Evolutionary conservation across 441 rosid species (phyloP), one percentile per base, ranked within the genome.

Genomic region (Pelargonium fulgidum): DNA sequence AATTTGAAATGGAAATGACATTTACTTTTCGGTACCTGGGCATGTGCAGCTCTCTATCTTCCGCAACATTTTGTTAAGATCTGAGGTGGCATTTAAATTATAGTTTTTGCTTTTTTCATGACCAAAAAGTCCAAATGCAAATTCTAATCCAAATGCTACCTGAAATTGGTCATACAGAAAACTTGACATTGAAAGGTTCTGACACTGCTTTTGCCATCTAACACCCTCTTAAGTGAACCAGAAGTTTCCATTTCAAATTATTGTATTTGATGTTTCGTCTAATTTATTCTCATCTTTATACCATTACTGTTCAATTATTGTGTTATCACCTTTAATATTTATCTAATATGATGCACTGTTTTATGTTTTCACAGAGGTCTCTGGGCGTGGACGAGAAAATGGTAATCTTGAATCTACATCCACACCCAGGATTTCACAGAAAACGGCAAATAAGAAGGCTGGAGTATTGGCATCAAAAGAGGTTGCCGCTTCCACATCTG

Each of bases 321-420:
- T 7, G 29, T 58, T 58, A 9, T 7, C 13, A 24, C 62, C 16
- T 58, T 19, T 0, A 8, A 19, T 11, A 26, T 6, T 6, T 33
- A 45, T 29, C 26, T 22, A 68, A 3, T 19, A 41, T 58, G 26
- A 63, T 41, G 1, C 8, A 42, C 9, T 56, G n/a, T 64, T 66
- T 20, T 64, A 45, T 82, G 72, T 69, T 81, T 78, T 76, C 36
- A 47, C 85, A 92, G 97, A 92, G 84, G 92, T 84, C 69, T 81
- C 95, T 71, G 93, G 88, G 48, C 86, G 82, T 77, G 92, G 97
- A 78, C 82, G 84, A 69, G 96, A 92, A 75, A 89, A 82, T 71
- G 88, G 93, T 70, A 89, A 76, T 78, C 80, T 75, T 67, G 97
- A 91, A 68, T 79, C 86, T 54, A 65, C 80, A n/a, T 83, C 91